Evolutionary conservation across 1,139 yeast species (phyloP), one percentile per base, ranked within the genome.

Genomic region (Debaryomyces subglobosus): DNA sequence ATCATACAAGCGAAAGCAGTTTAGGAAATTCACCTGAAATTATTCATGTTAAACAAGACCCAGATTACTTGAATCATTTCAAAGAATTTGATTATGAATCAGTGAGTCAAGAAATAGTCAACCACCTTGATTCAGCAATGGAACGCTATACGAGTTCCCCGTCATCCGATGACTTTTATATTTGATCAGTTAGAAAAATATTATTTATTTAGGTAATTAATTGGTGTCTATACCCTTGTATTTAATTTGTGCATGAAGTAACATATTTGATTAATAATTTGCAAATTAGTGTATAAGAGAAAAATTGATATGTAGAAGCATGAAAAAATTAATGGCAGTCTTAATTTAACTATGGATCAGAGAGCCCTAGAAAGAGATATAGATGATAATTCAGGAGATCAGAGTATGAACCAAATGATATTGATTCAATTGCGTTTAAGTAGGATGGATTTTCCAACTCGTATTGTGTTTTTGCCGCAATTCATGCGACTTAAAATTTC

Each of bases 81-180:
- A 29, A 21, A 24, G 48, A 45, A 15, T 33, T 45, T 24, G 45
- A 36, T n/a, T 45, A 45, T 25, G 43, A 39, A 33, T 10, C 39
- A 33, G 39, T 45, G 12, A 45, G 48, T 36, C 48, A 45, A 41
- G 48, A 45, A 16, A 41, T 45, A 15, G 41, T 41, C 9, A 27
- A 41, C 13, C 44, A 40, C 16, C 37, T 45, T 27, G 45, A 45
- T n/a, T 38, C 48, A 3, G 37, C 48, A 3, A 23, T 45, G 33
- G 42, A 41, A 16, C 25, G 20, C 24, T 45, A 40, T 29, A 30
- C 48, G 9, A 35, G 45, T 9, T 40, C 48, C 2, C 43, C 44
- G 2, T 41, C 48, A 13, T 45, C 48, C 5, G 45, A 36, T 13
- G 48, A 36, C 6, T 34, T 32, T 15, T 45, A 45, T 21, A 24